Percentiles rank a stretch among this genome's conserved stretches.
Conservation (phyloP, 805 yeast genomes). For the Candida gorgasii region DNA sequence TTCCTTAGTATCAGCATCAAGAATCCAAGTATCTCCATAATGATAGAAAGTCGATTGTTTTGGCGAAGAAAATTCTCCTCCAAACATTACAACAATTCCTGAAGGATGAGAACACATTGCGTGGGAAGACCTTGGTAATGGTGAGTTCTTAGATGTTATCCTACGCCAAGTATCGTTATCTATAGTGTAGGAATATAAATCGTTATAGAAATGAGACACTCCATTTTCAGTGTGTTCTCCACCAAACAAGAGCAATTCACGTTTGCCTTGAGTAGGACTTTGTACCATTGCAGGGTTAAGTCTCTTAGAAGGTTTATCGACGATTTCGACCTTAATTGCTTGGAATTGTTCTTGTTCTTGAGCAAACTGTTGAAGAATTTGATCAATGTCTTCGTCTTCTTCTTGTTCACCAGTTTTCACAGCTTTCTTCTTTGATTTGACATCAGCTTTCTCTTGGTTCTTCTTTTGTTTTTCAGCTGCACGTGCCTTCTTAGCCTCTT, state of each 20-base stretch:
- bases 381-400: slow-evolving; percentile 88
- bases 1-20: slow-evolving; percentile 80
- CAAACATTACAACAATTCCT: slow-evolving; percentile 83
- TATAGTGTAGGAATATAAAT: slow-evolving; percentile 67
- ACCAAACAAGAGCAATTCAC: slow-evolving; percentile 83
- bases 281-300: slow-evolving; percentile 75
- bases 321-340: slow-evolving; percentile 61
- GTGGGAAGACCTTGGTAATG: slow-evolving; percentile 91
- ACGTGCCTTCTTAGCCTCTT: slow-evolving; percentile 89
- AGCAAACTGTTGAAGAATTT: slow-evolving; percentile 73
- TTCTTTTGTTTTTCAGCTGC: slow-evolving; percentile 81
- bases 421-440: slow-evolving; percentile 71
- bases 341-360: slow-evolving; percentile 78
- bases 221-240: slow-evolving; percentile 69
- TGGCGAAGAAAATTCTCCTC: slow-evolving; percentile 97
- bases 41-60: slow-evolving; percentile 95
- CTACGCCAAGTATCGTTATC: slow-evolving; percentile 83
- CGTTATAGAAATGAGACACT: slow-evolving; percentile 75
- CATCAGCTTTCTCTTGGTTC: slow-evolving; percentile 69
- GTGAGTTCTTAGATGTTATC: slow-evolving; percentile 78
- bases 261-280: slow-evolving; percentile 70
- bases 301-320: slow-evolving; percentile 64
- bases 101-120: slow-evolving; percentile 92
- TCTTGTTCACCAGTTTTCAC: slow-evolving; percentile 78
- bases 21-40: slow-evolving; percentile 93